phyloP scores from a whole-genome alignment of 495 filamentous ascomycete species.

The Aspergillus coremiiformis region DNA sequence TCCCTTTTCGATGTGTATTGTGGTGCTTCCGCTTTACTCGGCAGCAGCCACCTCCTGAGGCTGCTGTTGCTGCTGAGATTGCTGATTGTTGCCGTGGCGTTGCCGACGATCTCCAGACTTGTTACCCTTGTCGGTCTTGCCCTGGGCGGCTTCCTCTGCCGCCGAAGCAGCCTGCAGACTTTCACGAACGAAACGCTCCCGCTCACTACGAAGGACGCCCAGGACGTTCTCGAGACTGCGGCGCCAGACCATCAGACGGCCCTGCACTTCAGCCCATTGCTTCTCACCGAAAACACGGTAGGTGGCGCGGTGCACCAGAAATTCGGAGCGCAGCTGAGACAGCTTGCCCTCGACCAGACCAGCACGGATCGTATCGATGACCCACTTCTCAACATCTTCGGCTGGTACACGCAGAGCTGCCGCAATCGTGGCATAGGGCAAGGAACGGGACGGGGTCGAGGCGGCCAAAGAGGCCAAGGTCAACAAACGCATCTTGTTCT shows the following conservation, averaged over 20 bases:
- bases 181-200: constrained; percentile 54
- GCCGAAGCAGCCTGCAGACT: constrained; percentile 30
- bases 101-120: constrained; percentile 33
- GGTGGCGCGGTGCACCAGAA: constrained; percentile 88
- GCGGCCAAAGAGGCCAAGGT: constrained; percentile 87
- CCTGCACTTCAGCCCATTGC: constrained; percentile 93
- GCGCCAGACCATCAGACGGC: constrained; percentile 84
- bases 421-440: constrained; percentile 77
- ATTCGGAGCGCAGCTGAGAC: constrained; percentile 80
- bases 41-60: constrained; percentile 19
- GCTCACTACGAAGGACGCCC: constrained; percentile 65
- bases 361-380: constrained; percentile 94
- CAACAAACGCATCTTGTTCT: constrained; percentile 90
- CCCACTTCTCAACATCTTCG: constrained; percentile 92
- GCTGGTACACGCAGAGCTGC: constrained; percentile 70
- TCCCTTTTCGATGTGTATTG: background rate
- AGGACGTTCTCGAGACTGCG: constrained; percentile 66
- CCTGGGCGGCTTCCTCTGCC: constrained; percentile 22
- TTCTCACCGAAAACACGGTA: constrained; percentile 96
- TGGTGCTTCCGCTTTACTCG: constrained; percentile 2
- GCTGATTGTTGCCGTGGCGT: constrained; percentile 20
- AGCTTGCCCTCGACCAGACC: constrained; percentile 92
- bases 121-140: constrained; percentile 19
- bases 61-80: constrained; percentile 13
- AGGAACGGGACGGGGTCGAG: constrained; percentile 67